Base-by-base conservation (phyloP, 768 basidiomycete genomes). In the Tricholoma furcatifolium region DNA sequence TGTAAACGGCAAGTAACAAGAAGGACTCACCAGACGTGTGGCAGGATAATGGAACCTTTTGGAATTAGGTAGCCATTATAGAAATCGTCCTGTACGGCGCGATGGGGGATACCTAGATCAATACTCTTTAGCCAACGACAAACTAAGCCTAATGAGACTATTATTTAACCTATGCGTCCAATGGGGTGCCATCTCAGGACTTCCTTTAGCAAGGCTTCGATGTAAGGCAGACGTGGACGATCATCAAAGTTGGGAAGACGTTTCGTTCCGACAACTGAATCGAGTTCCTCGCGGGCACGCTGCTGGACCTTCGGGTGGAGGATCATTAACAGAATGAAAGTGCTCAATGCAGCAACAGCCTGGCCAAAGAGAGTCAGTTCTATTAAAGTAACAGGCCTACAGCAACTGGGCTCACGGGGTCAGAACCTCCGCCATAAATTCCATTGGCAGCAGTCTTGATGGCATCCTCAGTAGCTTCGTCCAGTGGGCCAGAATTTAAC, bases 391-490 rank as follows among this genome's bases (percentile, higher is more conserved):
- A n/a, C 40, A 62, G 40, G n/a, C n/a, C n/a, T n/a, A n/a, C n/a
- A n/a, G n/a, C n/a, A n/a, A n/a, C n/a, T n/a, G n/a, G 1, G 53
- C 72, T 15, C 45, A 71, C 72, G 1, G 74, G 70, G 30, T 76
- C 74, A 15, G 74, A 66, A 31, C 74, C 74, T 18, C 59, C 62
- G 17, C 61, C 64, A 47, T 59, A 65, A 30, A 58, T 58, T 6
- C 51, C 43, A 0, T 21, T 62, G 43, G 56, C 66, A 12, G 74
- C 72, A 66, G 71, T 75, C 56, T 74, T 78, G 34, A 77, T 56
- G 9, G 65, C 51, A 18, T 78, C 71, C 27, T 73, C 71, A 38
- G 74, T 71, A 7, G 63, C 60, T n/a, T 65, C 67, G 35, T 73
- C 53, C n/a, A n/a, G n/a, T 2, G 63, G 61, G 31, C 60, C 58